Conservation (phyloP, 345 rosid species). For the Linum usitatissimum region DNA sequence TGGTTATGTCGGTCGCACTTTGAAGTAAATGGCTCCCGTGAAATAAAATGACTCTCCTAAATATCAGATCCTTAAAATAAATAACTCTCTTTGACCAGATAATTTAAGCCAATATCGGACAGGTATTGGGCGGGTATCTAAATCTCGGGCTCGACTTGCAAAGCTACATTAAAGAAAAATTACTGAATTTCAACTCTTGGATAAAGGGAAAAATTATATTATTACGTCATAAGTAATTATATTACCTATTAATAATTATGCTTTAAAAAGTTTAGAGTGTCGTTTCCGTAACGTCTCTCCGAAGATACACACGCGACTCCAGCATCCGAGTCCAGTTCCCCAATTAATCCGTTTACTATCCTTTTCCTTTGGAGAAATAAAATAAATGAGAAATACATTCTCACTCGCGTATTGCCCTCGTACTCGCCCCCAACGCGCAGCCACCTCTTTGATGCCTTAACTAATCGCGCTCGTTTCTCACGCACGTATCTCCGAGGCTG, state of each 20-base stretch:
- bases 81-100: no score
- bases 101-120: no score
- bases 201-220: no score
- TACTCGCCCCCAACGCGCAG: conserved; percentile 14
- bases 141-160: no score
- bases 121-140: no score
- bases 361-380: neutral
- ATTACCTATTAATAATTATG: neutral
- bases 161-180: no score
- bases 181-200: no score
- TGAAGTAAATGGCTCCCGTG: no score
- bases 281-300: conserved; percentile 49
- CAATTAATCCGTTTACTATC: neutral
- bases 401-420: neutral
- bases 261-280: conserved; percentile 4
- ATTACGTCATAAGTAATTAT: neutral
- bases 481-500: neutral
- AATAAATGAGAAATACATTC: neutral
- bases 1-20: no score
- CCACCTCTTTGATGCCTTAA: conserved; percentile 13
- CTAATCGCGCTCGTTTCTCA: neutral
- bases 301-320: conserved; percentile 25
- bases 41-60: no score
- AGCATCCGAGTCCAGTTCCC: neutral
- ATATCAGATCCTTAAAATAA: no score